These are phyloP conservation scores for Populus ilicifolia DNA, from an alignment of 345 rosid genomes.

Conservation along the genomic window DNA sequence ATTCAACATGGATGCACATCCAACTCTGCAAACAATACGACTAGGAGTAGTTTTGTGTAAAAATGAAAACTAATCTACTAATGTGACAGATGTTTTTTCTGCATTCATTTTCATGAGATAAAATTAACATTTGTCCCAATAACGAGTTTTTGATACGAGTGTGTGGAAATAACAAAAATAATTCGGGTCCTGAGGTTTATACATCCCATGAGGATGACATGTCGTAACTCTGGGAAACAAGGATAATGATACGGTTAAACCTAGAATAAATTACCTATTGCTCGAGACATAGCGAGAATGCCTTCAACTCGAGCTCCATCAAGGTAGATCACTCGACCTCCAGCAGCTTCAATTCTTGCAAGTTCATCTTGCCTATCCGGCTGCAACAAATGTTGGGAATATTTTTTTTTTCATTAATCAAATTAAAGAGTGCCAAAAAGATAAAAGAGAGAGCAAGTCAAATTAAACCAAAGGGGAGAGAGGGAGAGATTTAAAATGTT, in stretches of 20 bases:
- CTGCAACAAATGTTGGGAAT: slow-evolving; percentile 31
- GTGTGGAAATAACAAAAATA: not conserved
- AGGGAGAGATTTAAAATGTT: not conserved
- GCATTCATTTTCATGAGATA: not conserved
- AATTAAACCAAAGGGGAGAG: not conserved
- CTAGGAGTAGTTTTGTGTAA: not conserved
- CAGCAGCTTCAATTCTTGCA: slow-evolving; percentile 63
- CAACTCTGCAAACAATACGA: not conserved
- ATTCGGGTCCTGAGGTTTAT: not conserved
- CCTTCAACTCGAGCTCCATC: slow-evolving; percentile 81
- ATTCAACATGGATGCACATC: not conserved
- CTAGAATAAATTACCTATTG: slow-evolving; percentile 53
- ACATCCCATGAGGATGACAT: not conserved
- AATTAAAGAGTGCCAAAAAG: not conserved
- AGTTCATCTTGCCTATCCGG: slow-evolving; percentile 78
- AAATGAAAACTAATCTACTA: not conserved
- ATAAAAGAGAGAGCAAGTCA: not conserved
- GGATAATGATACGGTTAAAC: not conserved
- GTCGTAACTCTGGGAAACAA: not conserved
- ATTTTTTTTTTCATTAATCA: not conserved
- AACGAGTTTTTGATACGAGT: not conserved
- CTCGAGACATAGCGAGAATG: slow-evolving; percentile 83
- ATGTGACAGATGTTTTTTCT: not conserved
- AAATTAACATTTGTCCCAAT: not conserved
- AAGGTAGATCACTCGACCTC: slow-evolving; percentile 53